Base-by-base conservation (phyloP, 139 green algal genomes). In the Picochlorum sp. region DNA sequence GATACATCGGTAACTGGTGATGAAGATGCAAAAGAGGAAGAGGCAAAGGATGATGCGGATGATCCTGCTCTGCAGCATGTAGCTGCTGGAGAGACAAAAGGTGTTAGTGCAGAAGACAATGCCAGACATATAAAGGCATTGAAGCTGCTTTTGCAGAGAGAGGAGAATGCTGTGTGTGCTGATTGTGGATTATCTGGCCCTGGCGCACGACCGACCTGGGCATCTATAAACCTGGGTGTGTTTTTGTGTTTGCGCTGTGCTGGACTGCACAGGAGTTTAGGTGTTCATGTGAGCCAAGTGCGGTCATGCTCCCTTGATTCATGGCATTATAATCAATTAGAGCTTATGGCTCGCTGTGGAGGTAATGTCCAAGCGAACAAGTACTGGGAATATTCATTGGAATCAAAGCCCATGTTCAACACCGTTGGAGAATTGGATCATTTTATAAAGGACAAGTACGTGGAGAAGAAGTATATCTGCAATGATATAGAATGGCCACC, bases 211-310 rank as follows among this genome's bases (percentile, higher is more conserved):
- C 79, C 85, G 9, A 78, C 49, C 59, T 91, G 85, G 85, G 85
- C 85, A 23, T 81, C 65, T 64, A 79, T 91, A 70, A 89, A 82
- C 58, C 75, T 75, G 11, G 85, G 85, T 20, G 78, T 86, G 18
- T 90, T 91, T 62, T 72, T 91, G 47, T 91, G 85, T 73, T 82
- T 91, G 69, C 69, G 65, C 32, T 90, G 84, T 66, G 72, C 78
- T 3, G 83, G 83, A 15, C 63, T 83, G 13, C 83, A 90, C 69
- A 57, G 85, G 14, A 77, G 82, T 15, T 67, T 91, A 20, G 85
- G 85, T 3, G 78, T 86, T 6, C 85, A 91, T 63, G 69, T 91
- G 18, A 84, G 72, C 44, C 72, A 90, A 76, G 83, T 92, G 4
- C 77, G 86, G 16, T 87, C 74, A 21, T 83, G 73, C 41, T 84